Percentiles rank a stretch among this genome's conserved stretches.
Conservation (phyloP, 495 filamentous ascomycete species). For the Penicillium crystallinum region DNA sequence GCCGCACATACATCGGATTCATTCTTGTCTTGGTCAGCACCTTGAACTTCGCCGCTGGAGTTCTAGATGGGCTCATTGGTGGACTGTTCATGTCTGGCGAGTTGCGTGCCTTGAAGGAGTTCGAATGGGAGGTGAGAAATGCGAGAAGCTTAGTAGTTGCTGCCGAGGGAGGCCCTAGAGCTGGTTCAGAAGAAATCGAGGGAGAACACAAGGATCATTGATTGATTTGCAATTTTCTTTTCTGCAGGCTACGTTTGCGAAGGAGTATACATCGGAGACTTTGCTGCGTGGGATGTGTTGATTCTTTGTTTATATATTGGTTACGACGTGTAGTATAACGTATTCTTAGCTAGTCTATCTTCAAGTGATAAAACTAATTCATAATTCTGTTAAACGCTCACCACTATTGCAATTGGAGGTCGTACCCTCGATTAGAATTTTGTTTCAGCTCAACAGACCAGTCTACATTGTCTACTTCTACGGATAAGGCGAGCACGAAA, state of each 20-base stretch:
- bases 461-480: too few species aligned
- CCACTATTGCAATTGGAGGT: too few species aligned
- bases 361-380: slow-evolving; percentile 3
- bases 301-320: not conserved
- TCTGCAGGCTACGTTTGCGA: not conserved
- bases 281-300: not conserved
- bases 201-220: slow-evolving; percentile 1
- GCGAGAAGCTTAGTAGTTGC: slow-evolving; percentile 41
- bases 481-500: not conserved
- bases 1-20: slow-evolving; percentile 68
- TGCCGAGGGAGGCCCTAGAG: slow-evolving; percentile 8
- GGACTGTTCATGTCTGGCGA: slow-evolving; percentile 82
- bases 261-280: not conserved
- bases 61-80: slow-evolving; percentile 79
- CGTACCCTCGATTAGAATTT: too few species aligned
- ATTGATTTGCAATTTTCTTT: not conserved
- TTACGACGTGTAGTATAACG: not conserved
- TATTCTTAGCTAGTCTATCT: not conserved
- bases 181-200: not conserved
- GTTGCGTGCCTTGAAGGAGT: slow-evolving; percentile 80
- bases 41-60: slow-evolving; percentile 67
- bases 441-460: too few species aligned
- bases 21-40: slow-evolving; percentile 73
- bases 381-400: not conserved
- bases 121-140: slow-evolving; percentile 87